Base-by-base conservation (phyloP, 2,329 filamentous ascomycete genomes). In the Cladosporium sp. region DNA sequence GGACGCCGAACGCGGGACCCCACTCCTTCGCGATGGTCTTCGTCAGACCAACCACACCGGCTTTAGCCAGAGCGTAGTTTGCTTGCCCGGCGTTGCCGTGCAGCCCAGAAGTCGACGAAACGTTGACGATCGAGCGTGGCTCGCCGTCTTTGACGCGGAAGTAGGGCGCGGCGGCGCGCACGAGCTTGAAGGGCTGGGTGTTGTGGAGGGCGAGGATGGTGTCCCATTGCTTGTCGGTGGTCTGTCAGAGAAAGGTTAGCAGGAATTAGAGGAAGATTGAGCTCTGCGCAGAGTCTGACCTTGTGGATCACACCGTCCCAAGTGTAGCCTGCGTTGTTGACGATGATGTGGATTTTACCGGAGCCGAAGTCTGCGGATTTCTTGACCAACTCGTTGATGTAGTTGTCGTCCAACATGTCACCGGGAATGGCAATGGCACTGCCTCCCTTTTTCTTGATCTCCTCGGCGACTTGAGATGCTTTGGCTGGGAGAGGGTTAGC, bases 261-360 rank as follows among this genome's bases (percentile, higher is more conserved):
- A n/a, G 10, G n/a, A 35, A 11, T 3, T 35, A 5, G 1, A 8
- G 9, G n/a, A 4, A 11, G 32, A 42, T 10, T 40, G n/a, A 28
- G 16, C n/a, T 32, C 2, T 4, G 38, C 3, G 22, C 16, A 37
- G 13, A n/a, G 5, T 16, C 44, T 14, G 59, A 80, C 77, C 73
- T 93, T 95, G 77, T 95, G 88, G 60, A 95, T 89, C 37, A 95
- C 89, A 6, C 86, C 90, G 69, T 95, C 90, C 88, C 89, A 95
- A 1, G 90, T 95, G 72, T 89, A 95, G 40, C 89, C 89, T 0
- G 89, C 90, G 68, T 95, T 95, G 72, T 95, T 95, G 55, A 95
- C 87, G 53, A 95, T 85, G 67, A 93, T 86, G 70, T 95, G 86
- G 57, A 95, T 90, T 76, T 95, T 95, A 64, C 89, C 89, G 58